Evolutionary conservation across 345 rosid genomes (phyloP).

Genomic region (Murraya koenigii): DNA sequence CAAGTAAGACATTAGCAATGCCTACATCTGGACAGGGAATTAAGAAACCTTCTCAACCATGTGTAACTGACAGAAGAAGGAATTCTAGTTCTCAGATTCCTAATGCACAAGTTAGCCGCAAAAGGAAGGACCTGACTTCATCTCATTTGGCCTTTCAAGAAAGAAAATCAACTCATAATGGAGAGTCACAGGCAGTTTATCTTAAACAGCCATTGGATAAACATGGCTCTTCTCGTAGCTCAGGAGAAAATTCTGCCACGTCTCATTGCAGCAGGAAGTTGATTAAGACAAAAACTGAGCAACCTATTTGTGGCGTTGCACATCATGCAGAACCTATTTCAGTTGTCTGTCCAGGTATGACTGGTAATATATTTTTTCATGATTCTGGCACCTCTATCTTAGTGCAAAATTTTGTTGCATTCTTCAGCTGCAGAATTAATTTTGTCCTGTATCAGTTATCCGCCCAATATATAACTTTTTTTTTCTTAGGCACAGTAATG

Average conservation of each 20-base stretch:
- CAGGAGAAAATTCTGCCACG: neutral
- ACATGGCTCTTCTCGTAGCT: neutral
- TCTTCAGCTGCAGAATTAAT: neutral
- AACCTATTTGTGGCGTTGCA: neutral
- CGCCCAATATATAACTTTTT: neutral
- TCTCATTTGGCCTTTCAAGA: neutral
- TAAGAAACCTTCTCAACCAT: conserved; percentile 8
- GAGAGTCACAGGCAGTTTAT: conserved; percentile 1
- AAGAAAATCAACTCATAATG: conserved; percentile 6
- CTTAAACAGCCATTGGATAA: neutral
- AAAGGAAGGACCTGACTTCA: conserved; percentile 6
- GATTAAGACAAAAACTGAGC: conserved; percentile 5
- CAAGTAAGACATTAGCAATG: conserved; percentile 4
- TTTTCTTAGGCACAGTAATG: neutral
- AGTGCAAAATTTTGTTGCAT: neutral
- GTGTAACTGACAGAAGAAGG: neutral
- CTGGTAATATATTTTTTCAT: neutral
- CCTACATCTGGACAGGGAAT: neutral
- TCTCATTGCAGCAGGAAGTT: conserved; percentile 3
- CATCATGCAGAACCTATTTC: conserved; percentile 2
- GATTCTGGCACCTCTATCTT: neutral
- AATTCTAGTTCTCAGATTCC: conserved; percentile 1
- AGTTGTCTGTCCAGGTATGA: conserved; percentile 7
- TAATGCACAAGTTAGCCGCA: neutral
- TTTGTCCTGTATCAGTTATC: neutral